phyloP scores from a whole-genome alignment of 768 basidiomycete species.

The Mycena kentingensis region DNA sequence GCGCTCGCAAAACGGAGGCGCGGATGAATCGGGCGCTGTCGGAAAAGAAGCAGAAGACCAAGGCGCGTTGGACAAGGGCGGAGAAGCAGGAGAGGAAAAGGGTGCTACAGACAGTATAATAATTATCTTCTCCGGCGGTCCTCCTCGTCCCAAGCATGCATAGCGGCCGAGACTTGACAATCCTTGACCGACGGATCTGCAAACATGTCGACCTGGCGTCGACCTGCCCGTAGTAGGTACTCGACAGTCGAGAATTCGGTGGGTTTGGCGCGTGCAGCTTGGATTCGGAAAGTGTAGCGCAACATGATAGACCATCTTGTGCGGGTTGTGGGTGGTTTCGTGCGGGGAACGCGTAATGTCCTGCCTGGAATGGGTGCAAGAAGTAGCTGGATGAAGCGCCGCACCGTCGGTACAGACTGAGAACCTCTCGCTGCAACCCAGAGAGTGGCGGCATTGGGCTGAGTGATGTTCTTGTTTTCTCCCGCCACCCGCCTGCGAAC shows the following conservation, averaged over 20 bases:
- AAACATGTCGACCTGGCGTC: slow-evolving; percentile 67
- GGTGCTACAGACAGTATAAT: not conserved
- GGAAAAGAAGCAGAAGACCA: slow-evolving; percentile 4
- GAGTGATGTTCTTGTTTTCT: not conserved
- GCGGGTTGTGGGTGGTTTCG: slow-evolving; percentile 62
- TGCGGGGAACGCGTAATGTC: slow-evolving; percentile 72
- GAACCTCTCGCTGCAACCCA: slow-evolving; percentile 55
- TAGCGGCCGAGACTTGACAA: slow-evolving; percentile 72
- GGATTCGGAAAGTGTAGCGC: slow-evolving; percentile 68
- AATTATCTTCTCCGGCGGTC: slow-evolving; percentile 16
- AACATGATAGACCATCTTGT: slow-evolving; percentile 69
- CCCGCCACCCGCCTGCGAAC: not conserved
- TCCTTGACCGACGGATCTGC: slow-evolving; percentile 69
- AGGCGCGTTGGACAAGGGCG: slow-evolving; percentile 23
- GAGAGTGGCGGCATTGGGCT: slow-evolving; percentile 28
- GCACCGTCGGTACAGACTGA: slow-evolving; percentile 58
- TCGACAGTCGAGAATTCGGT: slow-evolving; percentile 72
- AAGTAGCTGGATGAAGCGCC: slow-evolving; percentile 44
- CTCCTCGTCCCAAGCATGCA: slow-evolving; percentile 63
- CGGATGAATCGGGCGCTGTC: not conserved
- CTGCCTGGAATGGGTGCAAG: slow-evolving; percentile 37
- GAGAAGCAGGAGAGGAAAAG: slow-evolving; percentile 17
- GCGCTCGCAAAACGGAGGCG: not conserved
- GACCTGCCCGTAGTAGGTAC: slow-evolving; percentile 71
- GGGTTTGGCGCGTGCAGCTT: slow-evolving; percentile 60